Percentiles rank a stretch among this genome's conserved stretches.
Conservation (phyloP, 345 rosid genomes). For the Turnera subulata region DNA sequence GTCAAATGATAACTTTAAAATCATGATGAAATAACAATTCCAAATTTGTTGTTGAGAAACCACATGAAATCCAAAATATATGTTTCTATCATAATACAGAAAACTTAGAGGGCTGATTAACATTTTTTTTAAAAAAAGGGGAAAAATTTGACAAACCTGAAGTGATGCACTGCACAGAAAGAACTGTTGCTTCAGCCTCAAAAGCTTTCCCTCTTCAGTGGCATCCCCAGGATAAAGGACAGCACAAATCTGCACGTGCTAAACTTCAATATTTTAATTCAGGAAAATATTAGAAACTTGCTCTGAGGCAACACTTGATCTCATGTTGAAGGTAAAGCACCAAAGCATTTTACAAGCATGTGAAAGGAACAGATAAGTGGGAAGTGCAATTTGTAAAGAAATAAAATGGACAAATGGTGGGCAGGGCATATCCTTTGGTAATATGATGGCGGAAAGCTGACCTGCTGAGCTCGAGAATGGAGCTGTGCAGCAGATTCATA, state of each 20-base stretch:
- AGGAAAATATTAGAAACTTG: constrained; percentile 7
- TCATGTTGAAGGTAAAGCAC: background rate
- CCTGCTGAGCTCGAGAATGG: constrained; percentile 83
- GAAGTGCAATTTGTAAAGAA: no score
- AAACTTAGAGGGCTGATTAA: background rate
- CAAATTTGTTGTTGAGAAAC: background rate
- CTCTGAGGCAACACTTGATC: background rate
- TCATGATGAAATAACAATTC: no score
- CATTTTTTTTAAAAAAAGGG: background rate
- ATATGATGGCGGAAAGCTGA: constrained; percentile 17
- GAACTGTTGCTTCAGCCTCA: constrained; percentile 93
- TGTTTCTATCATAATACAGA: no score
- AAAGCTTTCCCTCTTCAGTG: constrained; percentile 88
- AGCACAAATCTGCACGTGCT: constrained; percentile 72
- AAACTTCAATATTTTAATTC: constrained; percentile 1
- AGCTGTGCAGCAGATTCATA: constrained; percentile 86
- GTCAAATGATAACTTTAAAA: background rate
- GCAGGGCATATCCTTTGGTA: background rate
- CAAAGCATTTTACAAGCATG: no score
- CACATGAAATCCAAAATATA: no score
- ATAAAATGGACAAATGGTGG: background rate
- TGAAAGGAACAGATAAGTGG: no score
- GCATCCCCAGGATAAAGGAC: constrained; percentile 98
- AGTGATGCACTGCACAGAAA: constrained; percentile 97
- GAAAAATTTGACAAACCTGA: constrained; percentile 44